A percentile compares a stretch with the other conserved stretches of the same genome.
Conservation (phyloP, 164 flowering plant genomes). For the Vitis labrusca region DNA sequence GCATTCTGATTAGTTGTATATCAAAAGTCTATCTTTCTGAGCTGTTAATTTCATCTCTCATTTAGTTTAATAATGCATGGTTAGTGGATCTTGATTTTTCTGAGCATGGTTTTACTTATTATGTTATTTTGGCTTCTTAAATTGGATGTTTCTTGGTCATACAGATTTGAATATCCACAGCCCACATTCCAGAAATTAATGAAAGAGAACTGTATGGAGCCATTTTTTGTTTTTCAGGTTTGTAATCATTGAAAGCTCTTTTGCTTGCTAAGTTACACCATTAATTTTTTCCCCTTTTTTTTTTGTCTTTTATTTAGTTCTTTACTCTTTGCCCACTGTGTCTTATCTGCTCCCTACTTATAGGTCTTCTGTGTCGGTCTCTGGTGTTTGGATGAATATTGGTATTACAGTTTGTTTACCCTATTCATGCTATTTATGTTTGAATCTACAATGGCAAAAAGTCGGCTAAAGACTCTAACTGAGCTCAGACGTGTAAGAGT, state of each 20-base stretch:
- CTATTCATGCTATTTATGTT: constrained; percentile 95
- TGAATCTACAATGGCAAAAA: constrained; percentile 99
- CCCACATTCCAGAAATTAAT: constrained; percentile 95
- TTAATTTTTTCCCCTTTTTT: neutral
- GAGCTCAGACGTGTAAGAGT: constrained; percentile 97
- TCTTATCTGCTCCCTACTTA: constrained; percentile 8
- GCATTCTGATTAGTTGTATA: neutral
- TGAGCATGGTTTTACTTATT: neutral
- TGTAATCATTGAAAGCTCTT: neutral
- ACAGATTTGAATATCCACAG: constrained; percentile 96
- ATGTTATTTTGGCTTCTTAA: neutral
- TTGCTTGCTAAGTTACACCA: neutral
- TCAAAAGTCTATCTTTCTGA: neutral
- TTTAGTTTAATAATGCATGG: neutral
- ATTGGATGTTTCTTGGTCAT: neutral
- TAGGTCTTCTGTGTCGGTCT: constrained; percentile 98
- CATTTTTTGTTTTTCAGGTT: constrained; percentile 98
- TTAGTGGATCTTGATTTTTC: neutral
- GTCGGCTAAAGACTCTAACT: constrained; percentile 86
- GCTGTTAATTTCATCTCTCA: neutral
- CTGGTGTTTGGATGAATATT: constrained; percentile 98
- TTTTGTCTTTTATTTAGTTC: neutral
- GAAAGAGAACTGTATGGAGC: constrained; percentile 99
- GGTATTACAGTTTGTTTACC: constrained; percentile 99
- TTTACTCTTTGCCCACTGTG: neutral